Percentiles rank a stretch among this genome's conserved stretches.
phyloP scores from a whole-genome alignment of 2,329 filamentous ascomycete species.

The Trichocomaceae sp. region DNA sequence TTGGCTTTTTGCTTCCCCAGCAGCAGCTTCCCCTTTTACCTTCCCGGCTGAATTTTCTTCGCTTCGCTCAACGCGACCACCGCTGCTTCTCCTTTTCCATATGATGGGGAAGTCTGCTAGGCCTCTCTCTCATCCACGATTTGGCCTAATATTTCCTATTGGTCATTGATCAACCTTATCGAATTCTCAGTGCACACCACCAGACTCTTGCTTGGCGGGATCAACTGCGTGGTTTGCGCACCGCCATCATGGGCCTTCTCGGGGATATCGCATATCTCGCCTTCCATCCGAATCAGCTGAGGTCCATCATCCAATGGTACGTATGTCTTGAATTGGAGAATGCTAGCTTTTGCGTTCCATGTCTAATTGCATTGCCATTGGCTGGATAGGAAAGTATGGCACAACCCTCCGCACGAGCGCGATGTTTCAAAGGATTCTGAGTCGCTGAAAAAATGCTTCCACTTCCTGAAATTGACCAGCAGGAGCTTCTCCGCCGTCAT shows the following conservation, averaged over 20 bases:
- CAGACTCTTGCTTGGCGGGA: slow-evolving; percentile 7
- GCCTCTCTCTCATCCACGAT: neutral
- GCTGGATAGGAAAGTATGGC: slow-evolving; percentile 80
- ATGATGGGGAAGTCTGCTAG: neutral
- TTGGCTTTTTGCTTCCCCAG: neutral
- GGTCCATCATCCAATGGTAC: slow-evolving; percentile 84
- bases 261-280: slow-evolving; percentile 61
- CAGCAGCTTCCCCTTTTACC: slow-evolving; percentile 3
- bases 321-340: slow-evolving; percentile 18
- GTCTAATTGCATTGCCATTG: neutral
- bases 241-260: slow-evolving; percentile 34
- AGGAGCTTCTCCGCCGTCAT: slow-evolving; percentile 92
- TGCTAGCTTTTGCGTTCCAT: neutral
- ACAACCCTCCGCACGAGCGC: slow-evolving; percentile 84
- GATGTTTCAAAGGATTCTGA: slow-evolving; percentile 67
- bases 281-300: slow-evolving; percentile 69
- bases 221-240: slow-evolving; percentile 11
- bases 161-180: slow-evolving; percentile 8
- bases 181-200: slow-evolving; percentile 16
- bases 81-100: neutral
- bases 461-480: slow-evolving; percentile 78
- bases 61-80: neutral
- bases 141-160: slow-evolving; percentile 10
- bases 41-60: neutral
- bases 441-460: slow-evolving; percentile 74